Conservation (phyloP, 306 rosid genomes). For the Cucurbita ficifolia region DNA sequence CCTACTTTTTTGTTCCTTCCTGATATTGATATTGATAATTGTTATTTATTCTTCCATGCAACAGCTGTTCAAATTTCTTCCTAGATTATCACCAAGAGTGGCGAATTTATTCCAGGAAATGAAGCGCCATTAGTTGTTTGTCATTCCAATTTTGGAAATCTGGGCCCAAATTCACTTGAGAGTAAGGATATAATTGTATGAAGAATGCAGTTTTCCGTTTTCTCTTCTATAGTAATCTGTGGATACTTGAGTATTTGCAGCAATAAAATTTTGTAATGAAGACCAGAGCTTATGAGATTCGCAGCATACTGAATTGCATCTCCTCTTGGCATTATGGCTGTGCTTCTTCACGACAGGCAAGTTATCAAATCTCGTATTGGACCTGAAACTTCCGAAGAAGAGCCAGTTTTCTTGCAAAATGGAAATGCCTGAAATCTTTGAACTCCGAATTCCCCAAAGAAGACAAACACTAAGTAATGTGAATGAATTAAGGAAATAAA, state of each 20-base stretch:
- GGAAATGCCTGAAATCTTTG: neutral
- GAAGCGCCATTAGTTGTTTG: conserved; percentile 58
- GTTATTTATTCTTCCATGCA: conserved; percentile 3
- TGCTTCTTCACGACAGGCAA: neutral
- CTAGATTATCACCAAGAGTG: conserved; percentile 77
- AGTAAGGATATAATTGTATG: neutral
- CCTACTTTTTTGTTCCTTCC: neutral
- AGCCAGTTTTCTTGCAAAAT: neutral
- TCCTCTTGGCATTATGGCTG: neutral
- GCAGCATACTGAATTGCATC: neutral
- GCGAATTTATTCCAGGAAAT: conserved; percentile 56
- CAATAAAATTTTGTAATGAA: neutral
- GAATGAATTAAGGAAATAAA: no score
- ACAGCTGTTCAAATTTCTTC: conserved; percentile 83
- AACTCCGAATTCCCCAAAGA: no score
- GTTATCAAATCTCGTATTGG: neutral
- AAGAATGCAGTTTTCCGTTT: no score
- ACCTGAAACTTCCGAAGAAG: no score
- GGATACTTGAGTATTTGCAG: neutral
- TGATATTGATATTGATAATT: conserved; percentile 2
- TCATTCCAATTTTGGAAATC: neutral
- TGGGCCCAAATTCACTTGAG: neutral
- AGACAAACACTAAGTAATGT: no score
- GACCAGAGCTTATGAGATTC: neutral
- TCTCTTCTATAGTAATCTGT: neutral